These are phyloP conservation scores for Phytophthora citricola DNA, from an alignment of 352 stramenopile species.

Conservation along the genomic window DNA sequence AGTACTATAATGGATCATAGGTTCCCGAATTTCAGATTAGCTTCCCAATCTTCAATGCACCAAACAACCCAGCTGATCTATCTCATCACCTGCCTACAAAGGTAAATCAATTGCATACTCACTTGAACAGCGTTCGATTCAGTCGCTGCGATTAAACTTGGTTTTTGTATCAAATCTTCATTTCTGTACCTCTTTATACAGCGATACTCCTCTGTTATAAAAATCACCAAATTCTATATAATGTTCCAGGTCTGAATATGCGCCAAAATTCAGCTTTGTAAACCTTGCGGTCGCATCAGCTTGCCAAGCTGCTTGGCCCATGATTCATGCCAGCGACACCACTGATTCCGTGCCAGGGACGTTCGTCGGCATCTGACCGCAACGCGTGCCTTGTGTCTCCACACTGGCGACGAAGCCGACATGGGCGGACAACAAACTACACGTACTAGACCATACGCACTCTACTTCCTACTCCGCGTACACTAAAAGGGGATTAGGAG, in stretches of 20 bases:
- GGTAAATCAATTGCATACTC: conserved; percentile 19
- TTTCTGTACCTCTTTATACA: not conserved
- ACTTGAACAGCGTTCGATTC: not conserved
- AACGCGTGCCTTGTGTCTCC: not conserved
- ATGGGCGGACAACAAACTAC: conserved; percentile 13
- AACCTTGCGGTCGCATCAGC: conserved; percentile 14
- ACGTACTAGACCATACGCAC: not conserved
- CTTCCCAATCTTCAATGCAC: conserved; percentile 12
- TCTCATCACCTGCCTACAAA: conserved; percentile 11
- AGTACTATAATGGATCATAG: not conserved
- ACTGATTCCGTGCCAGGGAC: conserved; percentile 1
- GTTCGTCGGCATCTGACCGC: conserved; percentile 4
- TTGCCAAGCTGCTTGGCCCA: not conserved
- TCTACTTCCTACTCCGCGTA: too few relatives aligned
- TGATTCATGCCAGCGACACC: conserved; percentile 13
- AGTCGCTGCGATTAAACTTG: not conserved
- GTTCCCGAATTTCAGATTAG: not conserved
- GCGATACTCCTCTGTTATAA: conserved; percentile 1
- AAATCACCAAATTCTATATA: not conserved
- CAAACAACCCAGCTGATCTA: not conserved
- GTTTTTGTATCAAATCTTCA: not conserved
- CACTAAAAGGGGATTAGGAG: conserved; percentile 10
- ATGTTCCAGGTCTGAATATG: too few relatives aligned
- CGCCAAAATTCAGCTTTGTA: not conserved
- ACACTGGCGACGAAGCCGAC: not conserved